These are phyloP conservation scores for Iodosphaeria phyllophila DNA, from an alignment of 2,329 filamentous ascomycete genomes.

Conservation along the genomic window DNA sequence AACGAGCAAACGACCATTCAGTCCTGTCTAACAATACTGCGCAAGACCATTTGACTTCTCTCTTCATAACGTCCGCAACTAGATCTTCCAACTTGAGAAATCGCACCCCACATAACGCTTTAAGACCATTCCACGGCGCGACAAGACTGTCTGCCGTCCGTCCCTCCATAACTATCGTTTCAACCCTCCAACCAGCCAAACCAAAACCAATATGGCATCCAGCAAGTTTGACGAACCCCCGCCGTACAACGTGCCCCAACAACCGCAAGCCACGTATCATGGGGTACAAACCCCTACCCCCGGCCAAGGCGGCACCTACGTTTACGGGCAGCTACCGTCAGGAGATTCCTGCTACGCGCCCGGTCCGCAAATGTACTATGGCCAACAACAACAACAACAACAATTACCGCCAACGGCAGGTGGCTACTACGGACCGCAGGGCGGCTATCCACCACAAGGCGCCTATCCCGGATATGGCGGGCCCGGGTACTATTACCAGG, in stretches of 20 bases:
- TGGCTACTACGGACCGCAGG: conserved; percentile 9
- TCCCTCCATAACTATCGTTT: too few relatives aligned
- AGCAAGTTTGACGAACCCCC: conserved; percentile 30
- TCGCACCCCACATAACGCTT: too few relatives aligned
- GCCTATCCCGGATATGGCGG: conserved; percentile 4
- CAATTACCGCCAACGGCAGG: conserved; percentile 2
- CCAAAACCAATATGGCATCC: conserved; percentile 16
- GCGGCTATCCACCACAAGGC: conserved; percentile 12
- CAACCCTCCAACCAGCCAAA: conserved; percentile 1
- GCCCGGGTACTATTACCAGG: conserved; percentile 5
- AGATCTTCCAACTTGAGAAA: too few relatives aligned
- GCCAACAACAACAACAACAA: conserved; percentile 20
- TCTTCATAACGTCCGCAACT: too few relatives aligned
- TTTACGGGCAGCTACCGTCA: neutral
- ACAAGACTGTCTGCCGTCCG: too few relatives aligned
- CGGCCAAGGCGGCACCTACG: conserved; percentile 3
- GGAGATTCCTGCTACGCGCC: conserved; percentile 18
- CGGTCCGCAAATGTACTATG: conserved; percentile 23
- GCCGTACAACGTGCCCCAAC: conserved; percentile 25
- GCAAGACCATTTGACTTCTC: too few relatives aligned
- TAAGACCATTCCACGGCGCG: too few relatives aligned
- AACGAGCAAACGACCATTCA: too few relatives aligned
- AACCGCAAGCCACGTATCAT: conserved; percentile 24
- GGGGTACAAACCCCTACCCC: conserved; percentile 4
- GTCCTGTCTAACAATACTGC: too few relatives aligned